These are phyloP conservation scores for Mortierella sp. DNA, from an alignment of 371 early-diverging fungal species.

Conservation along the genomic window DNA sequence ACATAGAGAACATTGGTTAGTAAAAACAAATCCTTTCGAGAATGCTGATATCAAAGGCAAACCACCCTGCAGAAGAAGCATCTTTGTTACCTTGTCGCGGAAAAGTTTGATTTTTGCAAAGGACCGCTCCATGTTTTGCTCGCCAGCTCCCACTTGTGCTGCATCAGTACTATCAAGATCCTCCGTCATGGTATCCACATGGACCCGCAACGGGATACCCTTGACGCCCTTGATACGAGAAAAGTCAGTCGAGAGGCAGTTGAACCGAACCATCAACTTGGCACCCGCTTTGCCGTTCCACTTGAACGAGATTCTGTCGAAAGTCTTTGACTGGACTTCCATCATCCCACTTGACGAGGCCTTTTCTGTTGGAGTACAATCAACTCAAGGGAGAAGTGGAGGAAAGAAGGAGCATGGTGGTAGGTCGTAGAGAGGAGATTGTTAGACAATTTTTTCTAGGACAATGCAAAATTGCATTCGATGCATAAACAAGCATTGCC, in stretches of 20 bases:
- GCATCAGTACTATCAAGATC: not conserved
- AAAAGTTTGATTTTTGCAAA: conserved; percentile 83
- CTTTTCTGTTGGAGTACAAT: conserved; percentile 45
- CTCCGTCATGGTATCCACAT: conserved; percentile 62
- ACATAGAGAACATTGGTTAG: not conserved
- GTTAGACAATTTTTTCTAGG: not conserved
- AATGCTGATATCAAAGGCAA: not conserved
- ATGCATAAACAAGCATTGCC: not conserved
- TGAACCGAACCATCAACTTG: conserved; percentile 80
- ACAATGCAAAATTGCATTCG: not conserved
- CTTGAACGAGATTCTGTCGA: conserved; percentile 83
- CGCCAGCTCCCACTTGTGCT: not conserved
- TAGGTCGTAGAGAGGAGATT: not conserved
- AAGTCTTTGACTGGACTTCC: conserved; percentile 69
- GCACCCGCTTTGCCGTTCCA: conserved; percentile 82
- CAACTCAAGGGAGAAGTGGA: not conserved
- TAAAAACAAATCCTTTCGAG: not conserved
- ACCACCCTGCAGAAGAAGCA: not conserved
- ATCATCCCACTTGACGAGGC: conserved; percentile 65
- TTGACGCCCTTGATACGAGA: conserved; percentile 89
- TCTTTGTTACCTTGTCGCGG: conserved; percentile 76
- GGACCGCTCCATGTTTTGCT: conserved; percentile 63
- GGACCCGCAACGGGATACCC: conserved; percentile 83
- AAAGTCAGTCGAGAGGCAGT: conserved; percentile 88
- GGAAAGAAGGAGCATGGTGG: not conserved